Evolutionary conservation across 1,284 basidiomycete genomes (phyloP).

Genomic region (Ganoderma meredithae): DNA sequence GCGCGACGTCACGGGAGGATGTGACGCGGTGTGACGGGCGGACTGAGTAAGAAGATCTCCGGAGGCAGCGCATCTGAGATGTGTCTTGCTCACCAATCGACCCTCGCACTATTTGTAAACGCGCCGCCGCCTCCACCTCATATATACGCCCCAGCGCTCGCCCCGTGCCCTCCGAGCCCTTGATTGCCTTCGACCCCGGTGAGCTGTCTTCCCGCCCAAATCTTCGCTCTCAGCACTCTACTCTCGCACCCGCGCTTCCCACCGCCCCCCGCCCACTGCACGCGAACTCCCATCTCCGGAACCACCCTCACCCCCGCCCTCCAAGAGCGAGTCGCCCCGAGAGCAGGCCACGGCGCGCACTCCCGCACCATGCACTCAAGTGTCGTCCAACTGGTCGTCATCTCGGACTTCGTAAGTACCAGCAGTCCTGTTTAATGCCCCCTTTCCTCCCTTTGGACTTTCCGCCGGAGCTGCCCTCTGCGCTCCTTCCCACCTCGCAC

Average conservation of each 20-base stretch:
- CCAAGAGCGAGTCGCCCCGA: constrained; percentile 17
- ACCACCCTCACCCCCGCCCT: constrained; percentile 10
- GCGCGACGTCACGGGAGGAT: constrained; percentile 15
- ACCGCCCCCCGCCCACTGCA: not conserved
- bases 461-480: not conserved
- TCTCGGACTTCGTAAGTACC: constrained; percentile 71
- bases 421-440: constrained; percentile 22
- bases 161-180: constrained; percentile 17
- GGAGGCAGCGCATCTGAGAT: constrained; percentile 29
- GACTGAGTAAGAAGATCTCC: constrained; percentile 27
- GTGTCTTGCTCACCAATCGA: constrained; percentile 34
- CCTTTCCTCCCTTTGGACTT: constrained; percentile 21
- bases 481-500: constrained; percentile 1
- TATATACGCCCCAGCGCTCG: constrained; percentile 32
- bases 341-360: constrained; percentile 14
- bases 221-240: constrained; percentile 8
- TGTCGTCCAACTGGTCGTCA: constrained; percentile 68
- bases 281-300: not conserved
- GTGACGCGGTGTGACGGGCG: constrained; percentile 24
- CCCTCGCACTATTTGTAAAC: constrained; percentile 33
- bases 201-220: constrained; percentile 16
- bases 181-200: constrained; percentile 18
- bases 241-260: constrained; percentile 8
- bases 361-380: constrained; percentile 39
- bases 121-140: constrained; percentile 25